Percentiles rank a stretch among this genome's conserved stretches.
phyloP scores from a whole-genome alignment of 176 grass and related monocot species.

The Oryza coarctata region DNA sequence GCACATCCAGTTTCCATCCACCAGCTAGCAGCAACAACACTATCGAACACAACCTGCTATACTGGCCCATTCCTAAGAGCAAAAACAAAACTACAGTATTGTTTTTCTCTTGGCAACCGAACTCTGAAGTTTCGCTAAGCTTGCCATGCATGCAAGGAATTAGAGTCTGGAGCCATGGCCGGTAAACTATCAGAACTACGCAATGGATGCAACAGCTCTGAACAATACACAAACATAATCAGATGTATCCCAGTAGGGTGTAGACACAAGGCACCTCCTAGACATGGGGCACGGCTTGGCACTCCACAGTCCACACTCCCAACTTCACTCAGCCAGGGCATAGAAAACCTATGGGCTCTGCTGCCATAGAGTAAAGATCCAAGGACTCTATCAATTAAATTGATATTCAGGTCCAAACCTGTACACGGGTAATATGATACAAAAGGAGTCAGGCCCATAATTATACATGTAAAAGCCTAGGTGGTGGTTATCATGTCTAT shows the following conservation, averaged over 20 bases:
- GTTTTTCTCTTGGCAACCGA: background rate
- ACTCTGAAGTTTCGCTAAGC: background rate
- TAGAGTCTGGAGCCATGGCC: background rate
- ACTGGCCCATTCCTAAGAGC: background rate
- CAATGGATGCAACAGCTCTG: background rate
- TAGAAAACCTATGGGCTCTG: background rate
- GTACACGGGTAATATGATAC: conserved; percentile 81
- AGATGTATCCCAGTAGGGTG: background rate
- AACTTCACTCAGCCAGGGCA: background rate
- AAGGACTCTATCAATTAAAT: conserved; percentile 60
- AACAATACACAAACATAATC: background rate
- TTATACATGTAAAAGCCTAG: conserved; percentile 81
- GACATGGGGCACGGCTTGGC: conserved; percentile 1
- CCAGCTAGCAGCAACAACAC: too few relatives aligned
- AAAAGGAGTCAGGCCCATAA: conserved; percentile 66
- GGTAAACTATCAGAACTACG: background rate
- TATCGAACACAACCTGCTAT: too few relatives aligned
- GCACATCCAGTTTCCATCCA: too few relatives aligned
- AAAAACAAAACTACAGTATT: background rate
- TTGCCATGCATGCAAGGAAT: background rate
- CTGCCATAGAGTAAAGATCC: conserved; percentile 30
- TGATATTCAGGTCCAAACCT: conserved; percentile 72
- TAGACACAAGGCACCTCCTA: background rate
- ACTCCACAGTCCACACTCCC: background rate
- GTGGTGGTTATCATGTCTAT: conserved; percentile 58